Evolutionary conservation across 345 rosid genomes (phyloP).

Genomic region (Reutealis trisperma): DNA sequence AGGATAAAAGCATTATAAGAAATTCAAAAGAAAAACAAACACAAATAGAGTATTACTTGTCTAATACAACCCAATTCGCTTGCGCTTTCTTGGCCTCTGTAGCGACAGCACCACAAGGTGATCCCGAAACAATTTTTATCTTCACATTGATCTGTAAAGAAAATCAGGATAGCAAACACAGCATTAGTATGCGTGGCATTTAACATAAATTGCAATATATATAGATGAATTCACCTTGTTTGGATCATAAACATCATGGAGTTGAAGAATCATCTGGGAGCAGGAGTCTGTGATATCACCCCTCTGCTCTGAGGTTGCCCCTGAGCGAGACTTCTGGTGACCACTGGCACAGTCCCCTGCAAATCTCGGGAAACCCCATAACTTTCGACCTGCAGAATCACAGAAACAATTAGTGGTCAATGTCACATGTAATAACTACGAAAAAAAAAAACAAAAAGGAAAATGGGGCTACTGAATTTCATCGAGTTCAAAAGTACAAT

Average conservation of each 20-base stretch:
- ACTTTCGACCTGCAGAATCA: constrained; percentile 60
- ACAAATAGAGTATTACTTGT: constrained; percentile 60
- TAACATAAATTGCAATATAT: constrained; percentile 1
- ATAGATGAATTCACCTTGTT: constrained; percentile 57
- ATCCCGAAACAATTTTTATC: constrained; percentile 89
- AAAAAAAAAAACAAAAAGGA: too few relatives aligned
- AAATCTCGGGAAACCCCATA: constrained; percentile 93
- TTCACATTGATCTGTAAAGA: constrained; percentile 72
- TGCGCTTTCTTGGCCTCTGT: constrained; percentile 72
- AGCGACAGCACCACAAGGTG: constrained; percentile 84
- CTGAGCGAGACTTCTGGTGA: constrained; percentile 61
- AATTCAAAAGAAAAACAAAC: background rate
- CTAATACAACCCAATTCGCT: constrained; percentile 93
- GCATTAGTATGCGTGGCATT: constrained; percentile 10
- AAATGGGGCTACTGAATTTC: background rate
- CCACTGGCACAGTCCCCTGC: constrained; percentile 92
- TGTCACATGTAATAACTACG: background rate
- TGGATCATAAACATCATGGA: constrained; percentile 97
- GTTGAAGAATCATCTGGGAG: constrained; percentile 98
- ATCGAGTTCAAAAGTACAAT: background rate
- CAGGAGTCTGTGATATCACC: constrained; percentile 82
- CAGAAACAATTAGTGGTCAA: constrained; percentile 8
- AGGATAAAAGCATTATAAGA: constrained; percentile 1
- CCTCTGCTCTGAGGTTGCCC: constrained; percentile 69
- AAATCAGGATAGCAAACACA: constrained; percentile 16